Evolutionary conservation across 169 alveolate species (phyloP).

Genomic region (Eimeria acervulina): DNA sequence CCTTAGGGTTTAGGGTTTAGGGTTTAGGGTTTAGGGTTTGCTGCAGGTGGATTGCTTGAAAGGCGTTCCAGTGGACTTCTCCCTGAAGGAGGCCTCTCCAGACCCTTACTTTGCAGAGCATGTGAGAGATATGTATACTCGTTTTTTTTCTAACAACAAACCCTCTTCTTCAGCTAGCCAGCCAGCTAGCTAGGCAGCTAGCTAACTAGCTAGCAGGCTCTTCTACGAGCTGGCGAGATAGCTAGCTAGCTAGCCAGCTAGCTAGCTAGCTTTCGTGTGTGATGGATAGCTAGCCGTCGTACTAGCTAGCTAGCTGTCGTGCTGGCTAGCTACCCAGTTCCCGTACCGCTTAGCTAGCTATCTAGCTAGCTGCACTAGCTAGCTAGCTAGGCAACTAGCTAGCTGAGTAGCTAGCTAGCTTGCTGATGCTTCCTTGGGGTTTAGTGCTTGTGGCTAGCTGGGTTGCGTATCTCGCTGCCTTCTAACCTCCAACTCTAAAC

Average conservation of each 20-base stretch:
- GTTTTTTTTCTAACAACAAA: not conserved
- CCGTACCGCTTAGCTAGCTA: not conserved
- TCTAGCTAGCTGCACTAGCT: not conserved
- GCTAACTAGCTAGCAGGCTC: not conserved
- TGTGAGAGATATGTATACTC: not conserved
- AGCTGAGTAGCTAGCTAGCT: not conserved
- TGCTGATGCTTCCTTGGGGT: no score
- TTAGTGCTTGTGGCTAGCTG: no score
- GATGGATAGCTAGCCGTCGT: not conserved
- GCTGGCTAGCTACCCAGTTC: not conserved
- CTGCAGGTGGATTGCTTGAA: not conserved
- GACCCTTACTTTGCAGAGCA: conserved; percentile 32
- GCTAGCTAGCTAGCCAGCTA: not conserved
- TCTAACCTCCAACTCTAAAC: not conserved
- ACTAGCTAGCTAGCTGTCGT: not conserved
- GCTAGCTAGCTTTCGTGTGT: not conserved
- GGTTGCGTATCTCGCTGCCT: no score
- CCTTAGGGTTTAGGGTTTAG: not conserved
- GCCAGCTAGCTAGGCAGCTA: not conserved
- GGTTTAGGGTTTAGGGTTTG: not conserved
- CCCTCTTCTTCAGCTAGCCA: not conserved
- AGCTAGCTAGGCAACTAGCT: not conserved
- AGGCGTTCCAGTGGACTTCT: not conserved
- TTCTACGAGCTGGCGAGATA: no score
- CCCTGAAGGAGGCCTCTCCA: not conserved